Conservation (phyloP, 306 rosid genomes). For the Luffa aegyptiaca region DNA sequence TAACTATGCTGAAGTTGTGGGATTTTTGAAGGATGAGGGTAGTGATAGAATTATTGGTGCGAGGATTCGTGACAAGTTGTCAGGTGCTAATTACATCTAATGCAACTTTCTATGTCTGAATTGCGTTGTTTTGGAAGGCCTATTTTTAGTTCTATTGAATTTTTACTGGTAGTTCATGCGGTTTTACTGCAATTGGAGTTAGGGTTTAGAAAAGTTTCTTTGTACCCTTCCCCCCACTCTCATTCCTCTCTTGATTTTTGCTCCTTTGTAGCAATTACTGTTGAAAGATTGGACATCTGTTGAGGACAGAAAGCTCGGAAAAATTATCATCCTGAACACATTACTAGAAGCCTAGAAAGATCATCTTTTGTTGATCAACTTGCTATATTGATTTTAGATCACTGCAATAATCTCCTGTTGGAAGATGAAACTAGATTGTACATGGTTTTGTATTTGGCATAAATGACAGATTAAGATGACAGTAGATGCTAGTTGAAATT, state of each 20-base stretch:
- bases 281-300: neutral
- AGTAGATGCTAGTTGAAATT: neutral
- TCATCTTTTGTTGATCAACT: neutral
- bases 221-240: neutral
- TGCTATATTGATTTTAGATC: constrained; percentile 1
- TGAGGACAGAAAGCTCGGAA: neutral
- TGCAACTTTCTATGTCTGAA: neutral
- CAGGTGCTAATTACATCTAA: constrained; percentile 39
- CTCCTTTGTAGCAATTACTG: neutral
- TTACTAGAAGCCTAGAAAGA: neutral
- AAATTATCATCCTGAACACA: neutral
- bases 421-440: neutral
- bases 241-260: neutral
- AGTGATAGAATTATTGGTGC: constrained; percentile 67
- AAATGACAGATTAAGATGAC: neutral
- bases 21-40: constrained; percentile 71
- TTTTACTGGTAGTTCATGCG: neutral
- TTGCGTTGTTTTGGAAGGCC: neutral
- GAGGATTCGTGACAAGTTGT: constrained; percentile 67
- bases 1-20: constrained; percentile 85
- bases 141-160: neutral
- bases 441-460: constrained; percentile 3
- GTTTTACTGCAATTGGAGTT: neutral
- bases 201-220: neutral
- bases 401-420: neutral